Percentiles rank a stretch among this genome's conserved stretches.
Evolutionary conservation across 2,329 filamentous ascomycete genomes (phyloP).

Genomic region (Alternaria postmessia): DNA sequence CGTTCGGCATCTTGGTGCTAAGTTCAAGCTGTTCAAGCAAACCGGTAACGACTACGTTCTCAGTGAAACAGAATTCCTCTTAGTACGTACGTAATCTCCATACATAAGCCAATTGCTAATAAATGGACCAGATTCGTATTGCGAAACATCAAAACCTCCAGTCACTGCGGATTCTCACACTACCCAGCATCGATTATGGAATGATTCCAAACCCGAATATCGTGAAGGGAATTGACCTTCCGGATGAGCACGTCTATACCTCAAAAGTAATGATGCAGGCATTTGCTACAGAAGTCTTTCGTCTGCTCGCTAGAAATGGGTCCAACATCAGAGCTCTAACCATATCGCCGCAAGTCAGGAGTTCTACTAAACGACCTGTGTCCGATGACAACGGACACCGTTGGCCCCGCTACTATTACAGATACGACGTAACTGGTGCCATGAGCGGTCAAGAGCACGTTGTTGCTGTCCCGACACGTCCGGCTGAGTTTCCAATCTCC

Average conservation of each 20-base stretch:
- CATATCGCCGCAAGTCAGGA: background rate
- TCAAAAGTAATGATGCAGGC: background rate
- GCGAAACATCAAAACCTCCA: background rate
- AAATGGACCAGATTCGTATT: background rate
- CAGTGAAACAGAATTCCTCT: background rate
- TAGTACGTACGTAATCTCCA: background rate
- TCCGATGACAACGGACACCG: background rate
- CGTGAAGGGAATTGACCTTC: fast-evolving
- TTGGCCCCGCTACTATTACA: background rate
- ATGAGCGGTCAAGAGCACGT: background rate
- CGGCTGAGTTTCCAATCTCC: too few species aligned
- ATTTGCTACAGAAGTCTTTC: background rate
- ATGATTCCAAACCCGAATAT: background rate
- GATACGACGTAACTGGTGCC: too few species aligned
- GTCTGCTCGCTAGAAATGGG: background rate
- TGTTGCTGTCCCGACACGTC: background rate
- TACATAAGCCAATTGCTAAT: background rate
- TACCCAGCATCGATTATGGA: background rate
- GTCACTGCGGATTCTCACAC: background rate
- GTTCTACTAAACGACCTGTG: background rate
- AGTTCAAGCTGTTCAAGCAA: background rate
- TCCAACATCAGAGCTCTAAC: background rate
- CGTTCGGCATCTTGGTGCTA: background rate
- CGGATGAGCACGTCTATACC: background rate
- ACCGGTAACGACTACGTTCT: background rate